Base-by-base conservation (phyloP, 371 early-diverging fungal genomes). In the Mycotypha africana region DNA sequence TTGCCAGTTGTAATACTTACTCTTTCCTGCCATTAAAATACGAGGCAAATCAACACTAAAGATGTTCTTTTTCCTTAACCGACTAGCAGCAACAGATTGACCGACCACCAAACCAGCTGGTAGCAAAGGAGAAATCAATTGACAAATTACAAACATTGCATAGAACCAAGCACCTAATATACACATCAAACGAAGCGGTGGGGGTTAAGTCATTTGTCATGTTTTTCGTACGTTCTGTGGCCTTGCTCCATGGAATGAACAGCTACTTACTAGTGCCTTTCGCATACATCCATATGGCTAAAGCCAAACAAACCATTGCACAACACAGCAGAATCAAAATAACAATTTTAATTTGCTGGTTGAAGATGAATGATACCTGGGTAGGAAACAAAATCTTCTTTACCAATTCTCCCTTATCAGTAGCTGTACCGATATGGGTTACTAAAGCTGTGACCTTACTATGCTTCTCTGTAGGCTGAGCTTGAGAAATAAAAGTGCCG, bases 11-110 rank as follows among this genome's bases (percentile, higher is more conserved):
- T 36, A 7, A 8, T 25, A 19, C 4, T 45, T 42, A 53, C 53
- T 50, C 67, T 91, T 92, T 34, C 96, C 97, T 19, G 93, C 91
- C 75, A 84, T 78, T 33, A 89, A 81, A 51, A 96, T 92, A 48
- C 97, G 76, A 45, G 78, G 81, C 31, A 87, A 65, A 51, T 91
- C 88, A 25, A 89, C 85, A 53, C 89, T 88, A 49, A 80, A 79
- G 31, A 89, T 84, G 1, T 79, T 68, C 44, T 78, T 67, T 33
- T 70, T 57, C 3, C 76, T 63, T 26, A 89, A 67, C n/a, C 87
- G 81, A 31, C 76, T 77, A 6, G 84, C 77, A n/a, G 89, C 80
- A 11, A 89, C 84, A 1, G 82, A 79, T 64, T 89, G 90, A 42
- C 88, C 88, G 30, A 85, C 82, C 3, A 87, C 86, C 32, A 74